Evolutionary conservation across 331 rosid species (phyloP), one percentile per base, ranked within the genome.

Genomic region (Prunus yedoensis): DNA sequence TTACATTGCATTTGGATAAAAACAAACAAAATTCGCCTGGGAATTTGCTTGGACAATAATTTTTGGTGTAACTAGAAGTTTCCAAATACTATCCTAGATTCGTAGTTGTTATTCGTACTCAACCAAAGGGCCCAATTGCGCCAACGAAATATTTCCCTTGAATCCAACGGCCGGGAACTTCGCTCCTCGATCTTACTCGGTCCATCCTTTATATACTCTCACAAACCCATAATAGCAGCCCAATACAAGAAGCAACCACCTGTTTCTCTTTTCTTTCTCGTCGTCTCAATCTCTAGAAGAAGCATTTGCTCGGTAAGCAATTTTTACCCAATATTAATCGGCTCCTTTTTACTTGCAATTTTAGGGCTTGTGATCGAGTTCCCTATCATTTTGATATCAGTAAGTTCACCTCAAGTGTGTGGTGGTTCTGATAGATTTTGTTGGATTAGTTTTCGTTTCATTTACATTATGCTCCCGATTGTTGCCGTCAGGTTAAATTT

Each of bases 301-400:
- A 71, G 75, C 65, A 10, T 53, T 53, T 21, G 30, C 21, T 49
- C 9, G 43, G 76, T 71, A 57, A 71, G 56, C 54, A 15, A 38
- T 56, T 41, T 23, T 5, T 56, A 67, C 43, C 54, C 3, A n/a
- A 8, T 10, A 6, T 54, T 21, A 16, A 3, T 69, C 4, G 52
- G 14, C 23, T 20, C 8, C 17, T 3, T 32, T 50, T 70, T 3
- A 10, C 62, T 18, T 30, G 16, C 75, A 12, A n/a, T 0, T 35
- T 21, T 28, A 71, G 21, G 74, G 38, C 0, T 54, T 35, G 9
- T 35, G 32, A 38, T 56, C 53, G 35, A n/a, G 15, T 70, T 18
- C 46, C 63, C 9, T 30, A 56, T 6, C 52, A n/a, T 20, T 35
- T 71, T 4, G 35, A 70, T 35, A n/a, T 32, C 38, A 56, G 23